Percentiles rank a stretch among this genome's conserved stretches.
Conservation (phyloP, 2,329 filamentous ascomycete genomes). For the Aureobasidium leucospermi region DNA sequence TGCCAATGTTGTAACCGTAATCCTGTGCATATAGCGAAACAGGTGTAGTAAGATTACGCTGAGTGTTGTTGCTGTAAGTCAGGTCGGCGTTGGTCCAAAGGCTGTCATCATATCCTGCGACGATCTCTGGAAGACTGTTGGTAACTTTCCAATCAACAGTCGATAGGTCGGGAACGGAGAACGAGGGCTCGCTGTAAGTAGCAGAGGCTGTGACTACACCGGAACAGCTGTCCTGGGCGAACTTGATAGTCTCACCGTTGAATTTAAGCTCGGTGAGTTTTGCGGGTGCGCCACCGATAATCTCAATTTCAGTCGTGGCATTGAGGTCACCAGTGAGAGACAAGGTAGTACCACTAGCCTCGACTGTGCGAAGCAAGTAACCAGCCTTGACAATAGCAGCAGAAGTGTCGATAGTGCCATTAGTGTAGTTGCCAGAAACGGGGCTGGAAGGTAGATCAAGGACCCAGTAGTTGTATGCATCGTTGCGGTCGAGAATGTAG, state of each 20-base stretch:
- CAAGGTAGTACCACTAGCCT: slow-evolving; percentile 49
- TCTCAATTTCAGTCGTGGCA: slow-evolving; percentile 57
- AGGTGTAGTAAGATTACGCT: slow-evolving; percentile 51
- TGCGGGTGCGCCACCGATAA: slow-evolving; percentile 55
- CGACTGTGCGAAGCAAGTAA: slow-evolving; percentile 57
- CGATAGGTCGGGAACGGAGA: slow-evolving; percentile 52
- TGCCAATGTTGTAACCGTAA: slow-evolving; percentile 66
- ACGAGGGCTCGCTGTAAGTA: slow-evolving; percentile 42
- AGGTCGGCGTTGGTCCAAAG: slow-evolving; percentile 57
- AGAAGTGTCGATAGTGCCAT: slow-evolving; percentile 27
- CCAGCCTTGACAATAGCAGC: slow-evolving; percentile 55
- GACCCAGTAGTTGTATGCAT: slow-evolving; percentile 64
- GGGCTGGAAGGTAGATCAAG: slow-evolving; percentile 44
- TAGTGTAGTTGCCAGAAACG: slow-evolving; percentile 26
- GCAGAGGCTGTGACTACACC: slow-evolving; percentile 43
- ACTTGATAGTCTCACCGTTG: slow-evolving; percentile 44
- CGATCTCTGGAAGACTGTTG: slow-evolving; percentile 64
- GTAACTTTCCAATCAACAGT: slow-evolving; percentile 55
- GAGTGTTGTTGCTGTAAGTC: slow-evolving; percentile 54
- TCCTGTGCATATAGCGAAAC: slow-evolving; percentile 59
- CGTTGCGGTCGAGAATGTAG: slow-evolving; percentile 46
- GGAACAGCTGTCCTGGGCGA: slow-evolving; percentile 24
- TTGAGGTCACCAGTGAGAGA: slow-evolving; percentile 66
- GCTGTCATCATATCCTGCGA: slow-evolving; percentile 58
- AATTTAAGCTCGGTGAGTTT: slow-evolving; percentile 51